These are phyloP conservation scores for Auxenochlorella protothecoides DNA, from an alignment of 139 green algal species.

Conservation along the genomic window DNA sequence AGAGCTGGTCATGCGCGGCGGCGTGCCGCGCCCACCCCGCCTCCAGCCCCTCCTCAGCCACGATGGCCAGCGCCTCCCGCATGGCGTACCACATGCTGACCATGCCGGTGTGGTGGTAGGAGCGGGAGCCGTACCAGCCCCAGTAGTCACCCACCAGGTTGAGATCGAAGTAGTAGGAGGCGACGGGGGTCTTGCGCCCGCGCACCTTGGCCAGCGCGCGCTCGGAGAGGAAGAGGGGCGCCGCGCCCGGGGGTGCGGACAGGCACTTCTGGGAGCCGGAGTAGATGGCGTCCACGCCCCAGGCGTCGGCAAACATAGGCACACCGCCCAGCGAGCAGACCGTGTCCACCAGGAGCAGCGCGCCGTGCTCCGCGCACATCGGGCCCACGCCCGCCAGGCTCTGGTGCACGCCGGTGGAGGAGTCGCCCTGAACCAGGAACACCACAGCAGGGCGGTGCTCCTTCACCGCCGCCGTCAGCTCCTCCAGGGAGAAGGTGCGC, in stretches of 20 bases:
- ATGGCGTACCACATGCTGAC: constrained; percentile 77
- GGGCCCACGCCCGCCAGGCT: constrained; percentile 67
- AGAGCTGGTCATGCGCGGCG: constrained; percentile 54
- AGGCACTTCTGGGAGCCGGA: constrained; percentile 81
- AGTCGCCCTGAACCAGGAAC: constrained; percentile 78
- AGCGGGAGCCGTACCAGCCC: constrained; percentile 55
- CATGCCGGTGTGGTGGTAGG: constrained; percentile 74
- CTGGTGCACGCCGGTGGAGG: constrained; percentile 72
- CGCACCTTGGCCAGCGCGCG: constrained; percentile 66
- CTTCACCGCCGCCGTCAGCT: constrained; percentile 47
- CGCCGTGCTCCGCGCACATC: constrained; percentile 60
- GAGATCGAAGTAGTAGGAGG: constrained; percentile 73
- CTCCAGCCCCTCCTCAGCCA: constrained; percentile 62
- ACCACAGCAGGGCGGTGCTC: constrained; percentile 72
- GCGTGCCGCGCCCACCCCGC: constrained; percentile 51
- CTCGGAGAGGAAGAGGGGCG: constrained; percentile 63
- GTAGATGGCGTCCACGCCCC: constrained; percentile 82
- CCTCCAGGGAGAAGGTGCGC: constrained; percentile 51
- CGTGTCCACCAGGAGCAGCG: constrained; percentile 88
- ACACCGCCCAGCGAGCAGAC: constrained; percentile 80
- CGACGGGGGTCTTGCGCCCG: constrained; percentile 49
- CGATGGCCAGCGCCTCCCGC: constrained; percentile 71
- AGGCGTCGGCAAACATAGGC: constrained; percentile 52
- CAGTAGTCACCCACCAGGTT: constrained; percentile 65
- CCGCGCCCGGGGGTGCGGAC: constrained; percentile 58